Evolutionary conservation across 805 yeast genomes (phyloP), one percentile per base, ranked within the genome.

Genomic region (Candida insectalens): DNA sequence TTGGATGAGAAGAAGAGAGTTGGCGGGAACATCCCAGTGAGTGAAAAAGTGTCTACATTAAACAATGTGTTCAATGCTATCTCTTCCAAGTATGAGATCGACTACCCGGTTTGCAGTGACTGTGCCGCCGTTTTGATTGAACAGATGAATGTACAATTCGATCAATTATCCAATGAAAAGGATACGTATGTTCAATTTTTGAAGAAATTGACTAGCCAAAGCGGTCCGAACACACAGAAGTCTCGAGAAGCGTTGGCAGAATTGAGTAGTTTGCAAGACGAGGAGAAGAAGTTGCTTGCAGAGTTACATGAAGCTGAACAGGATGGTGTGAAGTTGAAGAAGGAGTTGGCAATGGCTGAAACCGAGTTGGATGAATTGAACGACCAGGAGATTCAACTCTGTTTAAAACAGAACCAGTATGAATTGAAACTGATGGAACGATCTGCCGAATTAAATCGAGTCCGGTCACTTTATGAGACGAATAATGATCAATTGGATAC

Each of bases 81-180:
- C 5, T 78, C 92, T 0, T 77, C 92, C 1, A 78, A 81, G 40
- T 77, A 79, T 33, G 85, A 79, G 39, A 67, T 89, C 12, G 94
- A 84, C 42, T 77, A 75, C 48, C 98, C 98, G 0, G 74, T 92
- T 12, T 89, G 97, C 46, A 67, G 67, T 17, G 96, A 88, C 29
- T 92, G 98, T 54, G 81, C 92, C 5, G 73, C 68, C 28, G 52
- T 67, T 15, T 55, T 89, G 18, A 62, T 81, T 8, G 75, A 71
- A 7, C 77, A 77, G 36, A 65, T 85, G 53, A 79, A 77, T 46
- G 53, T 61, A 9, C 77, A 77, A 44, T 82, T 82, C 51, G 89
- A 82, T 39, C 82, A 74, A 36, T 70, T 78, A 4, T 71, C 80
- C 14, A 68, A 67, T 40, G 96, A 89, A 46, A 75, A 89, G 42